These are phyloP conservation scores for Lophiostoma macrostomum DNA, from an alignment of 495 filamentous ascomycete species.

Conservation along the genomic window DNA sequence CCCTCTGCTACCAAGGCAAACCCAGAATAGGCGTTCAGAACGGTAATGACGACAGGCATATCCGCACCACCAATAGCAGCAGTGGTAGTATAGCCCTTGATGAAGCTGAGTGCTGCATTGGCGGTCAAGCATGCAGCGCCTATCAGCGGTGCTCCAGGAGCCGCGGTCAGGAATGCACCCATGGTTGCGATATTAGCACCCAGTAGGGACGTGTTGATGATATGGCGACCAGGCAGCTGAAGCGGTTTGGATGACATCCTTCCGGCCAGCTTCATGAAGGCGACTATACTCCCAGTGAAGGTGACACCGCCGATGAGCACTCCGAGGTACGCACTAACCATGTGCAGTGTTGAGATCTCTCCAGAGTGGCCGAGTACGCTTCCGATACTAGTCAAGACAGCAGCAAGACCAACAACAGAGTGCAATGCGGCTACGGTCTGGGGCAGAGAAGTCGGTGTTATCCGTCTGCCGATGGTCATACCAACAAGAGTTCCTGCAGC, in stretches of 20 bases:
- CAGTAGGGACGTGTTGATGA: slow-evolving; percentile 67
- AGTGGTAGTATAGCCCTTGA: slow-evolving; percentile 79
- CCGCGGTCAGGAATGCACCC: slow-evolving; percentile 73
- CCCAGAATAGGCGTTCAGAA: slow-evolving; percentile 79
- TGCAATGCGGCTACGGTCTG: slow-evolving; percentile 80
- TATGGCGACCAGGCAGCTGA: slow-evolving; percentile 65
- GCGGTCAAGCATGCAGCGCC: slow-evolving; percentile 69
- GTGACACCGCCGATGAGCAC: slow-evolving; percentile 77
- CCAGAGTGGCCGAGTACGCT: slow-evolving; percentile 68
- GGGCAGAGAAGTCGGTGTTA: slow-evolving; percentile 75
- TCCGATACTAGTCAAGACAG: slow-evolving; percentile 76
- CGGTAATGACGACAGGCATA: slow-evolving; percentile 84
- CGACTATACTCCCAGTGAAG: slow-evolving; percentile 79
- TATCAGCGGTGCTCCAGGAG: slow-evolving; percentile 67
- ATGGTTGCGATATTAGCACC: slow-evolving; percentile 72
- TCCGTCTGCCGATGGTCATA: slow-evolving; percentile 69
- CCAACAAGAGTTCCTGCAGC: slow-evolving; percentile 56
- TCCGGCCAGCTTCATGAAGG: slow-evolving; percentile 74
- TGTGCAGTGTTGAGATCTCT: slow-evolving; percentile 65
- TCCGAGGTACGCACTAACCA: slow-evolving; percentile 75
- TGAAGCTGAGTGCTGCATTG: slow-evolving; percentile 70
- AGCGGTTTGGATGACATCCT: slow-evolving; percentile 70
- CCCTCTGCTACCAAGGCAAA: slow-evolving; percentile 82
- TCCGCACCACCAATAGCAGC: slow-evolving; percentile 81
- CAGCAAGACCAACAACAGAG: slow-evolving; percentile 77